phyloP scores from a whole-genome alignment of 1,284 basidiomycete species.

The Quambalaria eucalypti region DNA sequence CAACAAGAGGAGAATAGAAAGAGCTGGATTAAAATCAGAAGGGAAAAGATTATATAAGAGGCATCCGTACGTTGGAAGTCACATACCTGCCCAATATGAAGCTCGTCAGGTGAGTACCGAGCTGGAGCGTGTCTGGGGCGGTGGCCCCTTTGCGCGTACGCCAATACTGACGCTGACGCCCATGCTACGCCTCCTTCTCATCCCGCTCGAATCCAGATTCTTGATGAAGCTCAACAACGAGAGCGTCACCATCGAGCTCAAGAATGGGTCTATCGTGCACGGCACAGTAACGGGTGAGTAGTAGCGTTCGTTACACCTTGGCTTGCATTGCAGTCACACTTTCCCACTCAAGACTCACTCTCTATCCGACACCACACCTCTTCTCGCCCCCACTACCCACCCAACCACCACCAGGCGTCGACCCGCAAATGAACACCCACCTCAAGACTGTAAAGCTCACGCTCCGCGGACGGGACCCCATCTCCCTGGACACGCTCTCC shows the following conservation, averaged over 20 bases:
- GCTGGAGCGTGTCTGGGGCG: no score
- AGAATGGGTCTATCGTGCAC: slow-evolving; percentile 90
- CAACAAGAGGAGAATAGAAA: no score
- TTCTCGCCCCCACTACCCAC: slow-evolving; percentile 5
- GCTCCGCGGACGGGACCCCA: slow-evolving; percentile 70
- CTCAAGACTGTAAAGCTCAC: slow-evolving; percentile 96
- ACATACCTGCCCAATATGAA: slow-evolving; percentile 29
- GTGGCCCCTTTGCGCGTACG: no score
- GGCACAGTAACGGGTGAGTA: slow-evolving; percentile 87
- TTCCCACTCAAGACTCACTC: background rate
- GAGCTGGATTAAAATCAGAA: no score
- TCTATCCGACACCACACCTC: slow-evolving; percentile 3
- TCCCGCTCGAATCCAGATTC: slow-evolving; percentile 56
- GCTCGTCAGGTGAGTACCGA: slow-evolving; percentile 37
- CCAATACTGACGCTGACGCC: background rate
- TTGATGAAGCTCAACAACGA: slow-evolving; percentile 99
- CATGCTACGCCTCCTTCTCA: background rate
- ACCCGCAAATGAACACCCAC: slow-evolving; percentile 75
- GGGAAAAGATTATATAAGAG: no score
- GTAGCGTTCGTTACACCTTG: no score
- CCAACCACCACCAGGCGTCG: slow-evolving; percentile 29
- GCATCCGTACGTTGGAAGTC: no score
- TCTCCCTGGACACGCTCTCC: slow-evolving; percentile 52
- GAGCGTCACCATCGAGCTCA: slow-evolving; percentile 94
- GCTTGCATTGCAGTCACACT: background rate